A percentile compares a stretch with the other conserved stretches of the same genome.
phyloP scores from a whole-genome alignment of 257 asterid genomes.

The Handroanthus guayacan region DNA sequence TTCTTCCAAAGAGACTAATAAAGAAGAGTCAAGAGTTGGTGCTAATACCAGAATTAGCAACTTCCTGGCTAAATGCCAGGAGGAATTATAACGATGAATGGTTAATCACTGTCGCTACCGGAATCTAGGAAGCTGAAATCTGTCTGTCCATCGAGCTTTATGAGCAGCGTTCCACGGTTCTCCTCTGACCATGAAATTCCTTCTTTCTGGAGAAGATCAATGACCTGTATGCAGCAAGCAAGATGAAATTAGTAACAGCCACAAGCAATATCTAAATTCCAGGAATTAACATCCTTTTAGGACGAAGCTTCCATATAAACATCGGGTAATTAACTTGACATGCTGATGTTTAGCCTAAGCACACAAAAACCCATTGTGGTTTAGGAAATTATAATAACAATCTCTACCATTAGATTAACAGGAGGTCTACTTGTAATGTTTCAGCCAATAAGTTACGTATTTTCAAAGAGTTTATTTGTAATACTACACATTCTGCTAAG shows the following conservation, averaged over 20 bases:
- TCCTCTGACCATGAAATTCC: constrained; percentile 78
- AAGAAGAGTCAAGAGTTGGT: constrained; percentile 12
- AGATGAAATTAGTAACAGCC: background rate
- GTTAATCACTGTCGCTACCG: constrained; percentile 66
- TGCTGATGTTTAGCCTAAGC: no score
- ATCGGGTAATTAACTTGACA: no score
- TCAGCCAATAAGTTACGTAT: no score
- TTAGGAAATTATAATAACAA: no score
- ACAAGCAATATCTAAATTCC: background rate
- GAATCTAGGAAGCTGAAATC: constrained; percentile 75
- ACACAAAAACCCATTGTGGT: no score
- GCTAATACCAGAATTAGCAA: constrained; percentile 12
- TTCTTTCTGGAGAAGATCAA: constrained; percentile 66
- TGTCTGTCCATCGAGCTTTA: constrained; percentile 68
- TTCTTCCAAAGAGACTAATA: constrained; percentile 5
- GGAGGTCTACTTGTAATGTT: no score
- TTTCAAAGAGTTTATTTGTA: no score
- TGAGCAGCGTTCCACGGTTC: constrained; percentile 79
- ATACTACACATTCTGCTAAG: no score
- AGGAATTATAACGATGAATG: no score
- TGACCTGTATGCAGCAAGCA: constrained; percentile 58
- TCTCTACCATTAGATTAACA: no score
- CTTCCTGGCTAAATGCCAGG: background rate
- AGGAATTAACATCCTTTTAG: no score
- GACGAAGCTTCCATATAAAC: no score